These are phyloP conservation scores for Pseudonitzschia pungens DNA, from an alignment of 108 stramenopile species.

Conservation along the genomic window DNA sequence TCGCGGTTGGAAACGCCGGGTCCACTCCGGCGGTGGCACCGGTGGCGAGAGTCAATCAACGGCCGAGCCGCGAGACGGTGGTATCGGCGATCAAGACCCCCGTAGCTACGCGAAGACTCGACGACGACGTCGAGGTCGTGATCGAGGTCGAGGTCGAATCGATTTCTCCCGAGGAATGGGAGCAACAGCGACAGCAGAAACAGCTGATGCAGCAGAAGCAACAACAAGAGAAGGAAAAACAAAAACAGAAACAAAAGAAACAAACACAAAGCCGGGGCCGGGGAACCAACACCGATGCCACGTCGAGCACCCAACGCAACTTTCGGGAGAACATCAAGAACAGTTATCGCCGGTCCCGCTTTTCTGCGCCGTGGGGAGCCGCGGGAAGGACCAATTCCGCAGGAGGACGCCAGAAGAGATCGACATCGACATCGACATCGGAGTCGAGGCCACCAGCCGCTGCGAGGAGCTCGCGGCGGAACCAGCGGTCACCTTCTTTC, in stretches of 20 bases:
- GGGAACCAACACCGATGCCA: neutral
- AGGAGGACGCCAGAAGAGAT: neutral
- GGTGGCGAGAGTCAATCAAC: too few relatives aligned
- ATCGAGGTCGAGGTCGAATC: slow-evolving; percentile 12
- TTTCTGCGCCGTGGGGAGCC: neutral
- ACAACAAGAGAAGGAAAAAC: neutral
- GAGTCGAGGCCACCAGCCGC: too few relatives aligned
- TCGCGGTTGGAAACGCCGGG: neutral
- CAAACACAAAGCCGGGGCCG: neutral
- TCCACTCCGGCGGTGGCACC: neutral
- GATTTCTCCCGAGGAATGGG: slow-evolving; percentile 16
- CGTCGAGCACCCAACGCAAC: too few relatives aligned
- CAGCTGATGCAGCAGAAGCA: neutral
- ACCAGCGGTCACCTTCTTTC: too few relatives aligned
- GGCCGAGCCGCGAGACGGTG: too few relatives aligned
- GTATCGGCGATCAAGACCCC: neutral
- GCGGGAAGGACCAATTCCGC: neutral
- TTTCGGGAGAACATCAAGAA: neutral
- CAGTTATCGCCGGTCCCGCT: neutral
- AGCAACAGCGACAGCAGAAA: neutral
- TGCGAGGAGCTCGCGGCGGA: too few relatives aligned
- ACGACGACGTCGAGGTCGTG: neutral
- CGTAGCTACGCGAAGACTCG: neutral
- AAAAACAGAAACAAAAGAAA: neutral
- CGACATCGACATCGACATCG: too few relatives aligned